Conservation (phyloP, 352 stramenopile species). For the Saprolegnia diclina region DNA sequence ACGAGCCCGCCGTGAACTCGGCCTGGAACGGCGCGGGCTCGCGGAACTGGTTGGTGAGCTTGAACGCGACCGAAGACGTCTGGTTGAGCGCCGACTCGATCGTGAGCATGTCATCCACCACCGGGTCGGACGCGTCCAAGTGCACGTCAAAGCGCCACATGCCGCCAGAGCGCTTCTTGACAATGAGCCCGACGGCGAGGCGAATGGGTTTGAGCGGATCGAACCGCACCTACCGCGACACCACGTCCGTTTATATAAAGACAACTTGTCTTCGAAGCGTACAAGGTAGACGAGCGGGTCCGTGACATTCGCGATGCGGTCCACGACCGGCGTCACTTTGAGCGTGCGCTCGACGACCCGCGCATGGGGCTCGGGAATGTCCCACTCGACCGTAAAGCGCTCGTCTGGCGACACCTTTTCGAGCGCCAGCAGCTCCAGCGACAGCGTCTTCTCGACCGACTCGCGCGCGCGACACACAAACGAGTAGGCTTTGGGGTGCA, state of each 20-base stretch:
- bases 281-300: slow-evolving; percentile 19
- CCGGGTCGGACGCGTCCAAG: slow-evolving; percentile 73
- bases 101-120: slow-evolving; percentile 78
- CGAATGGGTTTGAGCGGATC: slow-evolving; percentile 83
- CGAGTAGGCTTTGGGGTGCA: slow-evolving; percentile 51
- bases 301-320: slow-evolving; percentile 15
- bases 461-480: slow-evolving; percentile 66
- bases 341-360: slow-evolving; percentile 51
- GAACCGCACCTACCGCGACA: slow-evolving; percentile 69
- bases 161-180: slow-evolving; percentile 65
- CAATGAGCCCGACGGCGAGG: slow-evolving; percentile 58
- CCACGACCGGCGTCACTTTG: slow-evolving; percentile 33
- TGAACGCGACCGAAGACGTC: slow-evolving; percentile 79
- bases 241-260: background rate
- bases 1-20: slow-evolving; percentile 82
- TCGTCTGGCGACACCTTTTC: slow-evolving; percentile 44
- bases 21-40: slow-evolving; percentile 66
- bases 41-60: slow-evolving; percentile 84
- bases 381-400: slow-evolving; percentile 51
- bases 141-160: slow-evolving; percentile 83
- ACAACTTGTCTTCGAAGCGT: background rate
- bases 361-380: slow-evolving; percentile 42
- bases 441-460: slow-evolving; percentile 51
- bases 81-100: slow-evolving; percentile 85
- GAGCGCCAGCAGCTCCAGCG: slow-evolving; percentile 53